Conservation (phyloP, 805 yeast genomes). For the Yarrowia bubula region DNA sequence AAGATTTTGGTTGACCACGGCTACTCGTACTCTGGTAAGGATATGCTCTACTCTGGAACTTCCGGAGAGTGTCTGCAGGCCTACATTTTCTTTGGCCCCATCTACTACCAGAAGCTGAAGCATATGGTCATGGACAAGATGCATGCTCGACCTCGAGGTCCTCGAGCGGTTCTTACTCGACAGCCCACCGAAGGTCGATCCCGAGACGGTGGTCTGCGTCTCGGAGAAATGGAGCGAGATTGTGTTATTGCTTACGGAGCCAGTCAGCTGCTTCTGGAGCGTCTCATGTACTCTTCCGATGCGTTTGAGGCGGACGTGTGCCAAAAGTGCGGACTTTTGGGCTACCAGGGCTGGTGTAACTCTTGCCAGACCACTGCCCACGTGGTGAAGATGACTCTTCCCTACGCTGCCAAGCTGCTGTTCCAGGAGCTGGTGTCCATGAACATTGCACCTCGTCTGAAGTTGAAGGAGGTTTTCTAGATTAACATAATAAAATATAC, state of each 20-base stretch:
- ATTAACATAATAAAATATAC: background rate
- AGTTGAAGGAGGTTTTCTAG: slow-evolving; percentile 79
- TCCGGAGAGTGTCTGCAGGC: slow-evolving; percentile 98
- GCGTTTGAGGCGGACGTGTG: slow-evolving; percentile 97
- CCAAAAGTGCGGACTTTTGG: slow-evolving; percentile 93
- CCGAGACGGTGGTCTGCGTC: slow-evolving; percentile 96
- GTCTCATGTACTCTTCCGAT: slow-evolving; percentile 95
- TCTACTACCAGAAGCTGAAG: slow-evolving; percentile 94
- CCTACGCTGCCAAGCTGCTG: slow-evolving; percentile 95
- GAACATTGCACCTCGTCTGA: slow-evolving; percentile 97
- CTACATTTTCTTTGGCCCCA: slow-evolving; percentile 97
- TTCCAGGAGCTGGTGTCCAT: slow-evolving; percentile 97
- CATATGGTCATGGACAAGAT: slow-evolving; percentile 98
- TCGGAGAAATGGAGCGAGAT: slow-evolving; percentile 99
- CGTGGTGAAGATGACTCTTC: slow-evolving; percentile 91
- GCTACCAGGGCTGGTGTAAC: slow-evolving; percentile 97
- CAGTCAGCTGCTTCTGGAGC: slow-evolving; percentile 85
- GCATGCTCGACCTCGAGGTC: slow-evolving; percentile 99
- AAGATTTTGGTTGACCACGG: slow-evolving; percentile 86
- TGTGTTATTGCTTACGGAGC: slow-evolving; percentile 99
- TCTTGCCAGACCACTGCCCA: slow-evolving; percentile 85
- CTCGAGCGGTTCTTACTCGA: slow-evolving; percentile 94
- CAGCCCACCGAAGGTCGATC: slow-evolving; percentile 99
- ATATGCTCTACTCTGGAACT: slow-evolving; percentile 94
- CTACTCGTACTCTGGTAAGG: slow-evolving; percentile 92